These are phyloP conservation scores for Serendipita sp. DNA, from an alignment of 768 basidiomycete species.

Conservation along the genomic window DNA sequence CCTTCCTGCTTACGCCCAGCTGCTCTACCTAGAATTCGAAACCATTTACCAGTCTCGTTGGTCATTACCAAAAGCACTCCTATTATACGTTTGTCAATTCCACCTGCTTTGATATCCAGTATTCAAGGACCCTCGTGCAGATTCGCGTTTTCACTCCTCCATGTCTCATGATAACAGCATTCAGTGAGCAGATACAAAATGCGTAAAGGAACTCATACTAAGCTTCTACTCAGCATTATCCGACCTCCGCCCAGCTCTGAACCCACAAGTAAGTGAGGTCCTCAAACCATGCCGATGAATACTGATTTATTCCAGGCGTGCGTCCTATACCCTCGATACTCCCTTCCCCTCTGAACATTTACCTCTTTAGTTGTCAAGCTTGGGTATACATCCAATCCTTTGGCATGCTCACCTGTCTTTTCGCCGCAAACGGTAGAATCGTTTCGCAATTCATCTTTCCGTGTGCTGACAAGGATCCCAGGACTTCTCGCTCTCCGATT, in stretches of 20 bases:
- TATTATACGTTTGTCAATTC: not conserved
- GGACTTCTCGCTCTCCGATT: not conserved
- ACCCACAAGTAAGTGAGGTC: not conserved
- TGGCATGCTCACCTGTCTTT: not conserved
- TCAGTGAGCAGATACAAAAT: not conserved
- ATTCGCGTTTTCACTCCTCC: not conserved
- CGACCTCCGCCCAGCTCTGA: not conserved
- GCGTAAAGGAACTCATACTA: not conserved
- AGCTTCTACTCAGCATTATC: not conserved
- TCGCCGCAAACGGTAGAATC: not conserved
- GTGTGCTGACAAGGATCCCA: no score
- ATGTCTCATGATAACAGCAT: not conserved
- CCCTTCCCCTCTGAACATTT: no score
- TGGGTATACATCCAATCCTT: not conserved
- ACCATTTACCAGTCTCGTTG: slow-evolving; percentile 3
- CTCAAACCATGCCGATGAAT: not conserved
- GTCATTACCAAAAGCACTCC: not conserved
- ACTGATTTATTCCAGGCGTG: not conserved
- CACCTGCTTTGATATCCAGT: not conserved
- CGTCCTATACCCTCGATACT: not conserved
- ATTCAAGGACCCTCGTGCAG: not conserved
- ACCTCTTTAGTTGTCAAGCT: no score
- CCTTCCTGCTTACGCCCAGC: not conserved
- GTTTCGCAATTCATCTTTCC: no score
- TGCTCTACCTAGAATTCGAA: not conserved